Conservation (phyloP, 768 basidiomycete species). For the Ramaria rubella region DNA sequence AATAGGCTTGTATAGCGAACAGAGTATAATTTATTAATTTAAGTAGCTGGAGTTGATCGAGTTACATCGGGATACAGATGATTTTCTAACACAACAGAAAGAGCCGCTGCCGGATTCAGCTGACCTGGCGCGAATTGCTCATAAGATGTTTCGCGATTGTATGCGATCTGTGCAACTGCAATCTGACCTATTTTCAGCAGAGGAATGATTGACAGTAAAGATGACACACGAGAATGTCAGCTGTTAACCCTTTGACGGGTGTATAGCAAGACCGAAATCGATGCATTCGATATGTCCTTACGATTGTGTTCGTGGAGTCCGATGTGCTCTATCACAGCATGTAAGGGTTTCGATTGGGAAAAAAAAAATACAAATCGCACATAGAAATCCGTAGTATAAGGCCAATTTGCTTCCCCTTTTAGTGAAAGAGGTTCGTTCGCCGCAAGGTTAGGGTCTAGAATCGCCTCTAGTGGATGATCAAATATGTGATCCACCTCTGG, state of each 20-base stretch:
- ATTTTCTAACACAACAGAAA: background rate
- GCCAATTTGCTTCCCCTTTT: conserved; percentile 68
- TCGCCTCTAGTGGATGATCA: conserved; percentile 66
- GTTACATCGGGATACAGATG: background rate
- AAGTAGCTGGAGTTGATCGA: too few species aligned
- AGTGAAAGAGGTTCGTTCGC: conserved; percentile 41
- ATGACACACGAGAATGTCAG: conserved; percentile 65
- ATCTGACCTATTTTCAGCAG: conserved; percentile 38
- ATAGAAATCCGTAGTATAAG: conserved; percentile 63
- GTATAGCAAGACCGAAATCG: conserved; percentile 74
- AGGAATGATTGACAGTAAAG: background rate
- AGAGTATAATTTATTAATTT: too few species aligned
- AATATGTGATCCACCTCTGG: conserved; percentile 75
- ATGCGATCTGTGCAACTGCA: conserved; percentile 62
- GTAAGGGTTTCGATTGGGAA: background rate
- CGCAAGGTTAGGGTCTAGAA: conserved; percentile 54
- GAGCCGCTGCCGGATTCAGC: conserved; percentile 3
- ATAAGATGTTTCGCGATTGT: conserved; percentile 41
- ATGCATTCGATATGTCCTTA: conserved; percentile 69
- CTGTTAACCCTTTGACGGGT: conserved; percentile 77
- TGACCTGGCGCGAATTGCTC: conserved; percentile 55
- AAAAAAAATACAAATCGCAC: conserved; percentile 32
- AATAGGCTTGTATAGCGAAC: too few species aligned
- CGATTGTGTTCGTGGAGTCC: conserved; percentile 48
- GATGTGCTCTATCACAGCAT: conserved; percentile 42